These are phyloP conservation scores for Aegilops tauschii DNA, from an alignment of 176 grass and related monocot species.

Conservation along the genomic window DNA sequence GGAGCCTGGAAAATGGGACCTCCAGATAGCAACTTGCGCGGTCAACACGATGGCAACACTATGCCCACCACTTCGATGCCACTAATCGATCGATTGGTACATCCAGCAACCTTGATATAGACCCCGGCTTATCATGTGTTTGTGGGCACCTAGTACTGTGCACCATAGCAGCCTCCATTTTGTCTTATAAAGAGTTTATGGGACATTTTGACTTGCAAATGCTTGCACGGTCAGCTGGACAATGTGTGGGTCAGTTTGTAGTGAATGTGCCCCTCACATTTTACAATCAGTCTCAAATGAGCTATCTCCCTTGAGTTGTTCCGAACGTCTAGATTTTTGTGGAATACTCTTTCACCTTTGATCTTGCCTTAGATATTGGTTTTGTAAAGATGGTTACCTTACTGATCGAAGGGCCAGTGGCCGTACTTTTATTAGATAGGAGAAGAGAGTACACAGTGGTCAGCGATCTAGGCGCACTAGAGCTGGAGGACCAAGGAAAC, in stretches of 20 bases:
- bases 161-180: not conserved
- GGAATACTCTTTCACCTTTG: not conserved
- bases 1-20: not conserved
- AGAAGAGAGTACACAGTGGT: too few relatives aligned
- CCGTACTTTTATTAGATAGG: too few relatives aligned
- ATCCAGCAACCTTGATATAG: slow-evolving; percentile 51
- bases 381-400: not conserved
- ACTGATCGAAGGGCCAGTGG: too few relatives aligned
- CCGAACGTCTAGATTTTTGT: not conserved
- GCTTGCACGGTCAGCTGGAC: not conserved
- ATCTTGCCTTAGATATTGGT: not conserved
- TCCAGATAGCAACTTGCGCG: not conserved
- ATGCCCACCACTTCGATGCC: not conserved
- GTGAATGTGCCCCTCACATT: not conserved
- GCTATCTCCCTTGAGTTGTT: slow-evolving; percentile 3
- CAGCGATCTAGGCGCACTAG: too few relatives aligned
- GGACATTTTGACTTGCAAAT: slow-evolving; percentile 8
- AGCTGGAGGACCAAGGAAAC: too few relatives aligned
- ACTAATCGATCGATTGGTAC: slow-evolving; percentile 17
- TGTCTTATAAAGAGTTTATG: not conserved
- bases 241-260: slow-evolving; percentile 11
- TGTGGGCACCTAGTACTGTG: slow-evolving; percentile 21
- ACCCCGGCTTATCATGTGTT: slow-evolving; percentile 34
- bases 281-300: not conserved
- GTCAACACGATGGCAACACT: slow-evolving; percentile 34